A percentile compares a stretch with the other conserved stretches of the same genome.
Conservation (phyloP, 2,329 filamentous ascomycete genomes). For the Thermothelomyces thermophilus region DNA sequence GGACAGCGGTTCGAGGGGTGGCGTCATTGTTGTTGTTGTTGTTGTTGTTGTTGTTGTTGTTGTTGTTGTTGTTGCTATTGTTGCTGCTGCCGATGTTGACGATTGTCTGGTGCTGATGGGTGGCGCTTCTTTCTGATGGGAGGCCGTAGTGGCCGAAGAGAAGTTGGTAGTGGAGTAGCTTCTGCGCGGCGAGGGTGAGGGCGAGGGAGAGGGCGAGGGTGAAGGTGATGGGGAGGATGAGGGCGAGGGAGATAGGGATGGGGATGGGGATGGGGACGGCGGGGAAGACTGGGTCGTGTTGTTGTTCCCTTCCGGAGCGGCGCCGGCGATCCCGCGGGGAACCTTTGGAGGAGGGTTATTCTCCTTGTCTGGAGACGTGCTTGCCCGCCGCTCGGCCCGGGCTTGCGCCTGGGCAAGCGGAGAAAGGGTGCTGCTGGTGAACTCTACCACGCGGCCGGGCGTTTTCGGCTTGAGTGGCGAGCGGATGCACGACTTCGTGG, state of each 20-base stretch:
- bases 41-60: neutral
- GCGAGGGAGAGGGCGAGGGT: neutral
- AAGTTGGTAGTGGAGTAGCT: neutral
- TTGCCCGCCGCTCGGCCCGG: constrained; percentile 19
- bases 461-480: constrained; percentile 53
- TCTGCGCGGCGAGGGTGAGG: neutral
- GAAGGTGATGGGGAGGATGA: constrained; percentile 1
- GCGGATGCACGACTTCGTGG: constrained; percentile 50
- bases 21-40: neutral
- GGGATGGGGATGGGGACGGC: neutral
- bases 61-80: neutral
- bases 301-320: constrained; percentile 2
- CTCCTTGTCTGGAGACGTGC: constrained; percentile 2
- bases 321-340: neutral
- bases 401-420: constrained; percentile 37
- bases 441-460: constrained; percentile 53
- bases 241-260: neutral
- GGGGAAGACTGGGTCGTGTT: constrained; percentile 11
- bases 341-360: neutral
- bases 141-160: neutral
- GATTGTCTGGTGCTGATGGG: neutral
- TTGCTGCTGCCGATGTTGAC: neutral
- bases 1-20: constrained; percentile 5
- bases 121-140: neutral
- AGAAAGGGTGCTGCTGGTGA: constrained; percentile 45